These are phyloP conservation scores for Paralagenidium karlingii DNA, from an alignment of 352 stramenopile genomes.

Conservation along the genomic window DNA sequence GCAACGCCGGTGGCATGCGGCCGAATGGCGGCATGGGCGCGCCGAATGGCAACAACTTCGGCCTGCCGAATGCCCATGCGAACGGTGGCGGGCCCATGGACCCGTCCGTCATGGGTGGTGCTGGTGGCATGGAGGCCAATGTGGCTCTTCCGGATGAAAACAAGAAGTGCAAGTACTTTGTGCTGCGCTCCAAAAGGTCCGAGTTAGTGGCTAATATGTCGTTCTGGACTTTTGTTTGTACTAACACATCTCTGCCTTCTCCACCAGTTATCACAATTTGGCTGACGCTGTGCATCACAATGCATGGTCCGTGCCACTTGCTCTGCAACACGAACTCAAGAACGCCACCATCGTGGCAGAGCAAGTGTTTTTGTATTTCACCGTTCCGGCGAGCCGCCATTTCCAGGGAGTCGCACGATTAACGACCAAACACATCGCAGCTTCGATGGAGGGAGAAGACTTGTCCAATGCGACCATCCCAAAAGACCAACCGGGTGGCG, in stretches of 20 bases:
- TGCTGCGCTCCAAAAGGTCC: constrained; percentile 76
- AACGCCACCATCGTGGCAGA: constrained; percentile 53
- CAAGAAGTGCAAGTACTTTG: constrained; percentile 72
- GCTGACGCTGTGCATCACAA: constrained; percentile 67
- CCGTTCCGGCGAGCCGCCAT: constrained; percentile 57
- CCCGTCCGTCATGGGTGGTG: constrained; percentile 7
- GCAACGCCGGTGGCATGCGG: background rate
- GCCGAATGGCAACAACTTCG: background rate
- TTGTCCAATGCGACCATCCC: constrained; percentile 29
- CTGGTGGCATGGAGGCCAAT: background rate
- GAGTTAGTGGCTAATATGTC: too few relatives aligned
- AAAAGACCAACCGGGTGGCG: constrained; percentile 38
- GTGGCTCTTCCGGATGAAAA: constrained; percentile 48
- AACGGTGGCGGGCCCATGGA: background rate
- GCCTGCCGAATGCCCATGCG: background rate
- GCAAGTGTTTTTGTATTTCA: constrained; percentile 73
- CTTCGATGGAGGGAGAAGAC: too few relatives aligned
- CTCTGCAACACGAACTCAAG: constrained; percentile 52
- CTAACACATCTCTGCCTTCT: too few relatives aligned
- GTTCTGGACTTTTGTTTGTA: too few relatives aligned
- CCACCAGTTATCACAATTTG: constrained; percentile 69
- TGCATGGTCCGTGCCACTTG: constrained; percentile 39
- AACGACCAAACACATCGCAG: constrained; percentile 7
- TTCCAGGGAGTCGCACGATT: constrained; percentile 65
- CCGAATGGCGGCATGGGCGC: background rate